A percentile compares a stretch with the other conserved stretches of the same genome.
phyloP scores from a whole-genome alignment of 2,329 filamentous ascomycete genomes.

The Fusarium virguliforme region DNA sequence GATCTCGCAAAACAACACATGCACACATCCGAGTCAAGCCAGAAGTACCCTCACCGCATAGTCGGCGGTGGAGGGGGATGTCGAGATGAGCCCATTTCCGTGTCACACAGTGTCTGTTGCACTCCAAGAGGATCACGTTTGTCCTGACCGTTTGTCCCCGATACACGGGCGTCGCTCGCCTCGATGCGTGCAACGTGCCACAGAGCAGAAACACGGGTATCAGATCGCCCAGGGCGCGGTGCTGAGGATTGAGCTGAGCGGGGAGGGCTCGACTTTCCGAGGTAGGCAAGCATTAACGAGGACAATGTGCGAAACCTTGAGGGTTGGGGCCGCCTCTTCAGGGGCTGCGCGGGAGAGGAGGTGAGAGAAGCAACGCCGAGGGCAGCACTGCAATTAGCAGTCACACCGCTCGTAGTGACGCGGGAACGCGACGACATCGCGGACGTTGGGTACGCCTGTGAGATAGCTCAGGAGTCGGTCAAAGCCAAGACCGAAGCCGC shows the following conservation, averaged over 20 bases:
- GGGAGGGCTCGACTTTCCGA: conserved; percentile 40
- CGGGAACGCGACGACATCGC: conserved; percentile 90
- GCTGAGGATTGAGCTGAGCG: conserved; percentile 19
- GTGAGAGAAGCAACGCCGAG: conserved; percentile 13
- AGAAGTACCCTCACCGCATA: conserved; percentile 43
- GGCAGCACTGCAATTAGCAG: conserved; percentile 59
- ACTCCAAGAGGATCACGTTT: conserved; percentile 13
- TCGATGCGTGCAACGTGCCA: conserved; percentile 47
- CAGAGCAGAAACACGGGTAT: conserved; percentile 42
- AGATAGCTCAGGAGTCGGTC: conserved; percentile 90
- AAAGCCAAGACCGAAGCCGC: conserved; percentile 92
- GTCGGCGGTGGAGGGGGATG: conserved; percentile 6
- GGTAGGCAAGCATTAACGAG: conserved; percentile 53
- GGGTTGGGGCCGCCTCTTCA: conserved; percentile 8
- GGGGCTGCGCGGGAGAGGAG: conserved; percentile 1
- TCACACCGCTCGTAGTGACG: conserved; percentile 78
- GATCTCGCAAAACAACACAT: conserved; percentile 36
- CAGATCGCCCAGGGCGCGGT: conserved; percentile 37
- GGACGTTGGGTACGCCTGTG: conserved; percentile 83
- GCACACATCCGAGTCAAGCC: conserved; percentile 31
- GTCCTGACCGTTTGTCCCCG: conserved; percentile 33
- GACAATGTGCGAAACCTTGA: conserved; percentile 14
- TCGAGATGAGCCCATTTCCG: conserved; percentile 15
- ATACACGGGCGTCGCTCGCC: conserved; percentile 46
- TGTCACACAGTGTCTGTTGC: conserved; percentile 38